Conservation (phyloP, 345 rosid genomes). For the Eucalyptus microcorys region DNA sequence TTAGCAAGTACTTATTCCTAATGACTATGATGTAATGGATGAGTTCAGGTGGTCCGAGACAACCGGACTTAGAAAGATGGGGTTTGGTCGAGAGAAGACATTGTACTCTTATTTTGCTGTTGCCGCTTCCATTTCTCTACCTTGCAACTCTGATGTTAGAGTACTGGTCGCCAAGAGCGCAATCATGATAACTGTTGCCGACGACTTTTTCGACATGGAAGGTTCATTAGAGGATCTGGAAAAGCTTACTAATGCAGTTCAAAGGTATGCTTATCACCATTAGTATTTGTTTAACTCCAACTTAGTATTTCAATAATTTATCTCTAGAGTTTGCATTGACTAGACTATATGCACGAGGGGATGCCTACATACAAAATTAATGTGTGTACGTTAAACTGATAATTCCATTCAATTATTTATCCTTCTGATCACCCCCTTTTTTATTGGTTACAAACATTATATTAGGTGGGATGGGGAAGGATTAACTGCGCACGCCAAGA, state of each 20-base stretch:
- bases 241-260: slow-evolving; percentile 31
- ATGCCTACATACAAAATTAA: not conserved
- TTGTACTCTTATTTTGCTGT: slow-evolving; percentile 47
- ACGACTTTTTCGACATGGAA: slow-evolving; percentile 49
- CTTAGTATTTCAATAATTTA: not conserved
- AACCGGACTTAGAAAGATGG: slow-evolving; percentile 38
- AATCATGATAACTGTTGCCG: slow-evolving; percentile 41
- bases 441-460: not conserved
- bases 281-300: not conserved
- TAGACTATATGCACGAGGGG: not conserved
- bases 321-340: not conserved
- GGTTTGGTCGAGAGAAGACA: slow-evolving; percentile 60
- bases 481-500: slow-evolving; percentile 24
- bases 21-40: not conserved
- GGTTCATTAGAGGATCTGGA: slow-evolving; percentile 38
- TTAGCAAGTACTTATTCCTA: not conserved
- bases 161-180: slow-evolving; percentile 30
- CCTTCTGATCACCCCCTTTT: not conserved
- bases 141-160: slow-evolving; percentile 16
- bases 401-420: not conserved
- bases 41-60: slow-evolving; percentile 34
- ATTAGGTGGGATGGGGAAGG: slow-evolving; percentile 48
- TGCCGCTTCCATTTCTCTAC: slow-evolving; percentile 14
- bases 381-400: not conserved
- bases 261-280: slow-evolving; percentile 10